Conservation (phyloP, 371 early-diverging fungal species). For the Synchytrium microbalum region DNA sequence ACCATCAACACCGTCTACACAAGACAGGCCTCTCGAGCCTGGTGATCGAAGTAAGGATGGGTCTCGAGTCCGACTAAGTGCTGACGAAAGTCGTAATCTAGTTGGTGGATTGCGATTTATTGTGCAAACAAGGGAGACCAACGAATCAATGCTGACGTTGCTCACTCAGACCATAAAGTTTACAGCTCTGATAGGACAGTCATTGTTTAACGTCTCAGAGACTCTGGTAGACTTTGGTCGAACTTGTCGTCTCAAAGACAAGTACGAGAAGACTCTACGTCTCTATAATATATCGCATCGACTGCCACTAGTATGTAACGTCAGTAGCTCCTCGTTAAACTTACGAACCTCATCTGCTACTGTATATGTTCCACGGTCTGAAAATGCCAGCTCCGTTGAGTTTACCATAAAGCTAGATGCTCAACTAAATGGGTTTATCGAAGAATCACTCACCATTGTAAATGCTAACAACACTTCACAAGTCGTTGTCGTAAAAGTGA, state of each 20-base stretch:
- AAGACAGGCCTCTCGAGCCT: not conserved
- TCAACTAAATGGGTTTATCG: conserved; percentile 51
- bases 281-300: conserved; percentile 27
- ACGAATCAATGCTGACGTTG: conserved; percentile 10
- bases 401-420: conserved; percentile 45
- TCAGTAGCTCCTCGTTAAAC: conserved; percentile 41
- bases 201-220: conserved; percentile 56
- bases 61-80: conserved; percentile 6
- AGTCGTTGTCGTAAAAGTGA: conserved; percentile 53
- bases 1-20: conserved; percentile 8
- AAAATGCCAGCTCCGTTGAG: conserved; percentile 44
- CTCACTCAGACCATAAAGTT: conserved; percentile 71
- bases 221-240: conserved; percentile 35
- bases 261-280: conserved; percentile 17
- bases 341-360: conserved; percentile 26
- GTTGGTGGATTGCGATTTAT: conserved; percentile 78
- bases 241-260: not conserved
- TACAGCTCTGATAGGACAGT: conserved; percentile 71
- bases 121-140: conserved; percentile 44
- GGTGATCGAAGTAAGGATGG: not conserved
- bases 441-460: conserved; percentile 50
- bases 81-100: conserved; percentile 59
- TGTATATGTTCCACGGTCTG: conserved; percentile 12
- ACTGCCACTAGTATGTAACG: conserved; percentile 28
- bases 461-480: conserved; percentile 68